Base-by-base conservation (phyloP, 2,329 filamentous ascomycete species). In the Aspergillus niger region DNA sequence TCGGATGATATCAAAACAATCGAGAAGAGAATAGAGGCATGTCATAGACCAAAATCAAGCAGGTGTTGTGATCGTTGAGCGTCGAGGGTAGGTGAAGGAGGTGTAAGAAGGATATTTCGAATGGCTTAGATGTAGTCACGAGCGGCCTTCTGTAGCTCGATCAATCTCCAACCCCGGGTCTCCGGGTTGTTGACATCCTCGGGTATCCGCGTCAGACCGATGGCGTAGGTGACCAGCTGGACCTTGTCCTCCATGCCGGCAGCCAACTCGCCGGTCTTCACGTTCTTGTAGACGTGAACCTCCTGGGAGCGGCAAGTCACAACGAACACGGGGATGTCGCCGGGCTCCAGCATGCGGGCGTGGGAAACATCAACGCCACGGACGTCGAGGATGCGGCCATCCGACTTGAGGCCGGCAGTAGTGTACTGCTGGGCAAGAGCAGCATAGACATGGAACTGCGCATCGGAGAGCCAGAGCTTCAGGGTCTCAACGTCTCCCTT, bases 211-310 rank as follows among this genome's bases (percentile, higher is more conserved):
- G 95, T 99, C 62, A 99, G 90, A 70, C 95, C 95, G 69, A 99
- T 98, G 65, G 94, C 95, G 73, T 99, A 99, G 2, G 95, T 98
- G 67, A 99, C 95, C 68, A 97, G 88, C 79, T 99, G 95, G 24
- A 99, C 95, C 80, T 93, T 96, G 79, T 99, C 95, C 78, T 99
- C 95, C 92, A 97, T 98, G 47, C 95, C 95, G 11, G 94, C 94
- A 3, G 94, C 93, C 51, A 99, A 86, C 77, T 97, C 84, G 65
- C 89, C 89, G 1, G 89, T 89, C 84, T 99, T 98, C 60, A 89
- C 88, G 67, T 98, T 96, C 64, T 91, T 87, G 81, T 97, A 99
- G 15, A 98, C 93, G 74, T 99, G 95, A 10, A 99, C 93, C 79
- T 99, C 95, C 76, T 99, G 95, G 10, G 95, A 97, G 66, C 95